These are phyloP conservation scores for Phycomyces blakesleeanus DNA, from an alignment of 192 early-diverging fungal species.

Conservation along the genomic window DNA sequence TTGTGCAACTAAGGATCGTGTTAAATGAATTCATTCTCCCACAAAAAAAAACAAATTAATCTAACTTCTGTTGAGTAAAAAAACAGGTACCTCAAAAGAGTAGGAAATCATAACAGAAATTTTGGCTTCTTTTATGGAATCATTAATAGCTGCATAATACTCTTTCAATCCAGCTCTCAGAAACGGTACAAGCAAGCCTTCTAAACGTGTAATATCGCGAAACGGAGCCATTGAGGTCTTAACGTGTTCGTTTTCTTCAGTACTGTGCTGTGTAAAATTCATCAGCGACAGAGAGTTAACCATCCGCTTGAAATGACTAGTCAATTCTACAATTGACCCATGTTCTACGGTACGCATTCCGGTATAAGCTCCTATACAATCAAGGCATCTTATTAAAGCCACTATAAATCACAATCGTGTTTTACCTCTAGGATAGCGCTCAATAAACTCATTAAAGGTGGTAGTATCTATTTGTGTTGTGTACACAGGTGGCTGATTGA, in stretches of 20 bases:
- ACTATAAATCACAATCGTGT: neutral
- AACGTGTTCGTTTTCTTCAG: conserved; percentile 17
- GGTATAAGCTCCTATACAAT: conserved; percentile 55
- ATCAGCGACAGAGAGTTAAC: conserved; percentile 48
- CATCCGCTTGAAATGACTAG: conserved; percentile 47
- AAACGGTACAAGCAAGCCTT: conserved; percentile 31
- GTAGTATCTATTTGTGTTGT: conserved; percentile 8
- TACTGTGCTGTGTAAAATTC: conserved; percentile 27
- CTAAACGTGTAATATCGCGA: conserved; percentile 26
- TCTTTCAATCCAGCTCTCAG: conserved; percentile 39
- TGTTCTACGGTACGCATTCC: conserved; percentile 55
- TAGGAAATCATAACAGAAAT: conserved; percentile 57
- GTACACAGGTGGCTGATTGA: conserved; percentile 1
- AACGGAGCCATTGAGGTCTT: conserved; percentile 33
- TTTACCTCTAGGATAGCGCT: conserved; percentile 34
- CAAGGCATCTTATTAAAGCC: neutral
- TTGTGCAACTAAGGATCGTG: conserved; percentile 18
- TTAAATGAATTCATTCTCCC: neutral
- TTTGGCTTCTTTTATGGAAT: conserved; percentile 42
- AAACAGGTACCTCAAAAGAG: conserved; percentile 41
- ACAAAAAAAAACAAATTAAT: too few relatives aligned
- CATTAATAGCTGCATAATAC: conserved; percentile 39
- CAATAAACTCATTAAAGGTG: conserved; percentile 29
- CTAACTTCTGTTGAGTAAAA: too few relatives aligned
- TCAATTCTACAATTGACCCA: conserved; percentile 52